Conservation (phyloP, 2,329 filamentous ascomycete genomes). For the Sarocladium oryzae region DNA sequence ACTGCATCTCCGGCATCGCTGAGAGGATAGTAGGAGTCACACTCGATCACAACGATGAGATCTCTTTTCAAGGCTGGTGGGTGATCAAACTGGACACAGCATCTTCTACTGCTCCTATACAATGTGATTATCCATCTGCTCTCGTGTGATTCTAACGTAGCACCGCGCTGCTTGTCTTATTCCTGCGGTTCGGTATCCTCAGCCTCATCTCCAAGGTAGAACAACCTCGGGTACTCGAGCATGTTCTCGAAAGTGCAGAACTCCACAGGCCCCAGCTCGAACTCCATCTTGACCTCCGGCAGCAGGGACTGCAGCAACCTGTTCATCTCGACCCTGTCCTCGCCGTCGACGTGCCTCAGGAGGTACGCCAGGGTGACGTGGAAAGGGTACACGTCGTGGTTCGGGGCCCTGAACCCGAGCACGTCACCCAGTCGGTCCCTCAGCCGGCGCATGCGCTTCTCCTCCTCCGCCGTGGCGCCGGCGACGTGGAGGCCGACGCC, state of each 20-base stretch:
- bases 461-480: constrained; percentile 16
- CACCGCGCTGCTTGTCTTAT: too few relatives aligned
- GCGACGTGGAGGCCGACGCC: constrained; percentile 15
- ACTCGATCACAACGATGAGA: too few relatives aligned
- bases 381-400: constrained; percentile 17
- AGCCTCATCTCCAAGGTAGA: constrained; percentile 14
- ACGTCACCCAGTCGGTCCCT: constrained; percentile 15
- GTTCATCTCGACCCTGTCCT: constrained; percentile 13
- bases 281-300: constrained; percentile 12
- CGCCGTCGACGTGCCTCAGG: constrained; percentile 15
- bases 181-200: background rate
- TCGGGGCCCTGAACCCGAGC: constrained; percentile 16
- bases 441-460: constrained; percentile 16
- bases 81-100: too few relatives aligned
- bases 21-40: too few relatives aligned
- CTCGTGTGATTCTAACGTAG: too few relatives aligned
- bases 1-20: too few relatives aligned
- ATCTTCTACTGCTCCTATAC: too few relatives aligned
- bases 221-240: constrained; percentile 15
- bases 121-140: too few relatives aligned
- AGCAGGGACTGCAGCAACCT: constrained; percentile 13
- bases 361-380: constrained; percentile 19
- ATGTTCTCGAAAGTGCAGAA: constrained; percentile 20
- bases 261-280: constrained; percentile 17
- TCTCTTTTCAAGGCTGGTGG: too few relatives aligned